Evolutionary conservation across 257 asterid genomes (phyloP), one percentile per base, ranked within the genome.

Genomic region (Nicotiana benthamiana): DNA sequence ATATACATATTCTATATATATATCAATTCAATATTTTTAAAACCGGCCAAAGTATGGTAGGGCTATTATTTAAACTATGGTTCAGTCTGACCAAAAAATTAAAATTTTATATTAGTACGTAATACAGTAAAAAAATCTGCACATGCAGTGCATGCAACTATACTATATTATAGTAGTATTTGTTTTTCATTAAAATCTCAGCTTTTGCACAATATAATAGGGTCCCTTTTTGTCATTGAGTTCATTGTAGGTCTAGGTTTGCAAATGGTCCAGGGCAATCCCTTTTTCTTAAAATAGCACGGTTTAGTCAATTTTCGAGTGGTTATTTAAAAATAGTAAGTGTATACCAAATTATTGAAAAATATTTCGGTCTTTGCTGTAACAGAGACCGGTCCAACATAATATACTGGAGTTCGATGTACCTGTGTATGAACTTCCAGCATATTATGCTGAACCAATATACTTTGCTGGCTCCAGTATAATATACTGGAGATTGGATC

Each of bases 111-210:
- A 12, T 2, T 2, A 40, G 9, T 34, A 40, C 46, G 54, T 51
- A 51, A 12, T 51, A 51, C 27, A 1, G 15, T 67, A 64, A 34
- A 53, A 65, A 43, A 32, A 67, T 6, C 24, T 27, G 82, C 80
- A 78, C 85, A 67, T 82, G 85, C 76, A 52, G 75, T 64, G 5
- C 52, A 18, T 28, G 40, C 6, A 57, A 40, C 10, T 26, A 48
- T 54, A 67, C 11, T 79, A 6, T 0, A 27, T 30, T 28, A 64
- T 28, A 28, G 72, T 4, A 32, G 34, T 30, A 65, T 67, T 67
- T 10, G 2, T 10, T 36, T 24, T 67, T 67, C n/a, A 52, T 16
- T 56, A 0, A 56, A 56, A 56, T 56, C 22, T 56, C 26, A 56
- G 11, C 22, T 18, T 56, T 63, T 13, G 1, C 75, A 66, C 2